phyloP scores from a whole-genome alignment of 2,329 filamentous ascomycete genomes.

The Chaetomiaceae sp. region DNA sequence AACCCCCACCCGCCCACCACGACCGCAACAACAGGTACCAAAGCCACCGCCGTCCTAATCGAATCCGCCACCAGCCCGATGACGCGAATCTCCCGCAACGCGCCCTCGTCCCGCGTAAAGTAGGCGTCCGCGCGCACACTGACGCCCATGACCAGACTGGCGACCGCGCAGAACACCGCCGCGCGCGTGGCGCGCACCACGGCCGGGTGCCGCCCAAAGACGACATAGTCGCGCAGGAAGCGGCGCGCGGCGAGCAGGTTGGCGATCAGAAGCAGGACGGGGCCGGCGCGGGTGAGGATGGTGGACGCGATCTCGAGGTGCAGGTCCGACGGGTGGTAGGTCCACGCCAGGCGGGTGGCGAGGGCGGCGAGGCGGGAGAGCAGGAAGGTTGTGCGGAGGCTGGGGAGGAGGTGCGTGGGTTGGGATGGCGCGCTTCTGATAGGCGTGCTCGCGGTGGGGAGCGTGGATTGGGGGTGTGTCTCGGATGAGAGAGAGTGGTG shows the following conservation, averaged over 20 bases:
- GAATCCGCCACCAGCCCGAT: constrained; percentile 53
- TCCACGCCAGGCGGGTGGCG: constrained; percentile 27
- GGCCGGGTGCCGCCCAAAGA: constrained; percentile 40
- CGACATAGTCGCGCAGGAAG: constrained; percentile 50
- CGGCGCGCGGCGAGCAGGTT: constrained; percentile 61
- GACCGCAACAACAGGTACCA: constrained; percentile 54
- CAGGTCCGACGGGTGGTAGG: constrained; percentile 12
- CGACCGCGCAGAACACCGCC: constrained; percentile 40
- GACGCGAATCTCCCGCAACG: constrained; percentile 43
- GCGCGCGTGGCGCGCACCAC: constrained; percentile 44
- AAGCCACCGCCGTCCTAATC: constrained; percentile 53
- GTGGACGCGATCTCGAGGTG: constrained; percentile 39
- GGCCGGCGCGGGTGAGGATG: constrained; percentile 55
- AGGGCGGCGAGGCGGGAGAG: constrained; percentile 33
- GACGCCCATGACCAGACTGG: constrained; percentile 50
- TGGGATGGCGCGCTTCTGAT: constrained; percentile 31
- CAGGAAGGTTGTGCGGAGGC: constrained; percentile 36
- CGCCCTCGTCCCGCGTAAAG: constrained; percentile 48
- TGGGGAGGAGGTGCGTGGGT: not conserved
- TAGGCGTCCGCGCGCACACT: constrained; percentile 48
- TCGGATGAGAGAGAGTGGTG: no score
- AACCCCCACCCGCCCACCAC: constrained; percentile 25
- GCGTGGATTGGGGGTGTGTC: no score
- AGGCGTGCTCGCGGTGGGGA: no score
- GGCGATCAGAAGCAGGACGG: constrained; percentile 57